These are phyloP conservation scores for Tolypocladium album DNA, from an alignment of 2,329 filamentous ascomycete genomes.

Conservation along the genomic window DNA sequence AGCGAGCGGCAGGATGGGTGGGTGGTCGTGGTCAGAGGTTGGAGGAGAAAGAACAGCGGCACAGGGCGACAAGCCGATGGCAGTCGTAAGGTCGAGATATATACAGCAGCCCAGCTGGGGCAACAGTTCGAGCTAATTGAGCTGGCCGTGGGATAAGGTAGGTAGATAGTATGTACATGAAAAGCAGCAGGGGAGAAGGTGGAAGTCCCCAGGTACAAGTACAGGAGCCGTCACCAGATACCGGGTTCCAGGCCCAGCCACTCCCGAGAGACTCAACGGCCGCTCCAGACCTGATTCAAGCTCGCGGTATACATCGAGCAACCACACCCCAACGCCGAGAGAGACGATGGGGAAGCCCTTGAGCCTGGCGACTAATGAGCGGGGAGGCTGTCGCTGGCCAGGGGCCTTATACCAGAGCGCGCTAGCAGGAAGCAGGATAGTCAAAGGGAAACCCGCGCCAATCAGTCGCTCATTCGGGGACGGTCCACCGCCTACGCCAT, in stretches of 20 bases:
- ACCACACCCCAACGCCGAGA: background rate
- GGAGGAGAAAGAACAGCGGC: background rate
- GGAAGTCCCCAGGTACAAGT: background rate
- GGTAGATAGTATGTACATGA: background rate
- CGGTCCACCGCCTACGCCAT: background rate
- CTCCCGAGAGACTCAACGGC: background rate
- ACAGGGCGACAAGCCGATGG: background rate
- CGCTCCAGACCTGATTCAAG: conserved; percentile 2
- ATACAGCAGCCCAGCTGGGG: background rate
- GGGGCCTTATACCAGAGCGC: conserved; percentile 1
- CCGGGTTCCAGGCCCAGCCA: background rate
- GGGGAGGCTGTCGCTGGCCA: conserved; percentile 2
- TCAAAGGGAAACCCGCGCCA: background rate
- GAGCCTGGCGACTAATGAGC: conserved; percentile 3
- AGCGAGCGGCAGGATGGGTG: background rate
- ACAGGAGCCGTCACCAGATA: background rate
- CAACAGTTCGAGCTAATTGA: background rate
- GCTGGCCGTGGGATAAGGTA: background rate
- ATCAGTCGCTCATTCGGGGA: background rate
- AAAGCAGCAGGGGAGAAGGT: background rate
- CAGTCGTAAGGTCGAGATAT: background rate
- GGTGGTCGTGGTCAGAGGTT: background rate
- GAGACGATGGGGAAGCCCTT: background rate
- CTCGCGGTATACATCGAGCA: background rate
- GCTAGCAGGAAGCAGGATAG: conserved; percentile 1